Conservation (phyloP, 345 rosid species). For the Theobroma cacao region DNA sequence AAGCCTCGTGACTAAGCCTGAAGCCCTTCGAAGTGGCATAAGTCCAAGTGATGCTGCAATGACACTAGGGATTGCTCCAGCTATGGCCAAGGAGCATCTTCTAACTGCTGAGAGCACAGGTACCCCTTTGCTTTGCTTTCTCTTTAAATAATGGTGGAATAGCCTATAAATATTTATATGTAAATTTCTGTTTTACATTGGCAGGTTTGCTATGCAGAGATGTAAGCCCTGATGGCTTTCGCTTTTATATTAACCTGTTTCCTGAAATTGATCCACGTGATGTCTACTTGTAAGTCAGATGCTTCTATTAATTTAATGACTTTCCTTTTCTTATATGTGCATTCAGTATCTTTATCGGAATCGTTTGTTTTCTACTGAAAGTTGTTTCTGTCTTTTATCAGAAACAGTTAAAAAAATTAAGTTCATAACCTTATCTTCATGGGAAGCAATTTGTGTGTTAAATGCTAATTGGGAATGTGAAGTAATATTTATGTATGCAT, state of each 20-base stretch:
- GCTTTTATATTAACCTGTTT: slow-evolving; percentile 76
- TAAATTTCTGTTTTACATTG: slow-evolving; percentile 19
- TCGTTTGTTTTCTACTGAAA: not conserved
- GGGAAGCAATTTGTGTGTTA: not conserved
- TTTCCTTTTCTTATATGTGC: not conserved
- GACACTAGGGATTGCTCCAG: slow-evolving; percentile 89
- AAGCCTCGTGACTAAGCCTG: slow-evolving; percentile 61
- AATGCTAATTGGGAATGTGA: not conserved
- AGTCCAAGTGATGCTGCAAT: slow-evolving; percentile 94
- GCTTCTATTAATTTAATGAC: not conserved
- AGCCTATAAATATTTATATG: not conserved
- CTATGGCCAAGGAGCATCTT: slow-evolving; percentile 98
- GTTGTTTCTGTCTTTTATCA: not conserved
- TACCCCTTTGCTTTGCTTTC: slow-evolving; percentile 19
- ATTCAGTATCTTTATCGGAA: not conserved
- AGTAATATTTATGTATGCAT: not conserved
- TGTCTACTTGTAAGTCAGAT: slow-evolving; percentile 59
- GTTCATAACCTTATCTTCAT: not conserved
- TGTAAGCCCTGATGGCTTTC: slow-evolving; percentile 82
- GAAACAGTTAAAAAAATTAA: not conserved
- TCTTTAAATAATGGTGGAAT: not conserved
- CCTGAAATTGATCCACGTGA: slow-evolving; percentile 54
- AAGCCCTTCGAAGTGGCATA: slow-evolving; percentile 64
- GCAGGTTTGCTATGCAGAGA: slow-evolving; percentile 93
- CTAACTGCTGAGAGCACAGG: slow-evolving; percentile 90